Evolutionary conservation across 1,284 basidiomycete genomes (phyloP).

Genomic region (Ganoderma meredithae): DNA sequence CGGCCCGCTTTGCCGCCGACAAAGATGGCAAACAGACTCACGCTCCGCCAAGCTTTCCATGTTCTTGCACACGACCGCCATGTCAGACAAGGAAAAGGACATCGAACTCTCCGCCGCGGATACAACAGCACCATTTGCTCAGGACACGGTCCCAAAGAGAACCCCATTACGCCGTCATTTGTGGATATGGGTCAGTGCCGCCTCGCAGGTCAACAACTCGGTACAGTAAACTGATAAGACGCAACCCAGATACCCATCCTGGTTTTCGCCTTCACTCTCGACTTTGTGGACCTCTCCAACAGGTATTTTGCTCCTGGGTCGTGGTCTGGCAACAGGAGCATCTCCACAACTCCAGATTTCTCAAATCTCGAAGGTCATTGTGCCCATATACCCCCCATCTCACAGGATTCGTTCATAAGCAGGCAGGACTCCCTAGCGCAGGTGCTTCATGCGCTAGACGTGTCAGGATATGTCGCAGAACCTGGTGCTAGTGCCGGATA

Average conservation of each 20-base stretch:
- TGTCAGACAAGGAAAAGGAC: constrained; percentile 9
- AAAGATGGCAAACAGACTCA: neutral
- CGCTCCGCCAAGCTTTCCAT: no score
- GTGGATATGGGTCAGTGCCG: constrained; percentile 17
- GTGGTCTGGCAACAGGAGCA: neutral
- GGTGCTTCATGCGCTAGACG: constrained; percentile 56
- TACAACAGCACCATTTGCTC: neutral
- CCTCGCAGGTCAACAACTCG: neutral
- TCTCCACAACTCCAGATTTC: constrained; percentile 39
- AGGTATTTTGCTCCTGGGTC: neutral
- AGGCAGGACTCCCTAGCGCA: constrained; percentile 63
- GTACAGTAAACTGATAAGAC: constrained; percentile 9
- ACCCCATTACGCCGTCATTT: constrained; percentile 6
- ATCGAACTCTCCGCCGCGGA: neutral
- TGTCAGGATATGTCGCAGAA: constrained; percentile 75
- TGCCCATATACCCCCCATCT: constrained; percentile 57
- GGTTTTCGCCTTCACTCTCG: neutral
- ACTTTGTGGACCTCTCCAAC: constrained; percentile 18
- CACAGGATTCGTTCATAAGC: constrained; percentile 52
- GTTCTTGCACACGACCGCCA: constrained; percentile 16
- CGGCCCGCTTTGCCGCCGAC: neutral
- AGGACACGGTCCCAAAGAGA: neutral
- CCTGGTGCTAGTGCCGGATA: constrained; percentile 77
- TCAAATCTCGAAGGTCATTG: constrained; percentile 57
- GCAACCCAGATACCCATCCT: constrained; percentile 13